Evolutionary conservation across 208 protist species (phyloP).

Genomic region (Crithidia thermophila): DNA sequence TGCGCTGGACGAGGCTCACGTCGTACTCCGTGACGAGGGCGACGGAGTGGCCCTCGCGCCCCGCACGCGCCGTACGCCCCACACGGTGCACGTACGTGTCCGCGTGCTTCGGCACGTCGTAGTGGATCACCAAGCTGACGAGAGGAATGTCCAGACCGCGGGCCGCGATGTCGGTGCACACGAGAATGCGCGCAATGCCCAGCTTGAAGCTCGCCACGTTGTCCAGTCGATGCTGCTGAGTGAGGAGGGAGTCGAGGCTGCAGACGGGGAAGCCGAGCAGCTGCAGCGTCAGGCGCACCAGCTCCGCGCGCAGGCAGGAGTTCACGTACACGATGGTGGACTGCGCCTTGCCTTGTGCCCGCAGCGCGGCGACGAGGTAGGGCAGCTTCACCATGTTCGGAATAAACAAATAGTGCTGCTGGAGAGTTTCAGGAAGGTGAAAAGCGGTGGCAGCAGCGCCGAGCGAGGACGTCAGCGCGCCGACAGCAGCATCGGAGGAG

Average conservation of each 20-base stretch:
- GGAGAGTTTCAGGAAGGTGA: conserved; percentile 49
- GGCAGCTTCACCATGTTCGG: conserved; percentile 86
- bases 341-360: conserved; percentile 56
- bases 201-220: conserved; percentile 98
- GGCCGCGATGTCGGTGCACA: conserved; percentile 93
- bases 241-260: conserved; percentile 97
- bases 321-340: conserved; percentile 89
- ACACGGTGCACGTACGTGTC: conserved; percentile 98
- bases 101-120: conserved; percentile 95
- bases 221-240: conserved; percentile 96
- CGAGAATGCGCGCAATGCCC: conserved; percentile 88
- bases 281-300: conserved; percentile 87
- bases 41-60: conserved; percentile 64
- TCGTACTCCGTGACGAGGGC: conserved; percentile 86
- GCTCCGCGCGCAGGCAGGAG: conserved; percentile 81
- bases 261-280: conserved; percentile 96
- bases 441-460: conserved; percentile 4
- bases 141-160: conserved; percentile 97
- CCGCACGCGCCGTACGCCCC: conserved; percentile 96
- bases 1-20: conserved; percentile 68
- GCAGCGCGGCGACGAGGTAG: conserved; percentile 74
- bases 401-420: conserved; percentile 78
- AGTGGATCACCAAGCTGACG: conserved; percentile 97
- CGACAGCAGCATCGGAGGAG: not conserved
- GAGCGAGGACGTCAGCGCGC: not conserved